These are phyloP conservation scores for Alternaria novae-zelandiae DNA, from an alignment of 2,329 filamentous ascomycete species.

Conservation along the genomic window DNA sequence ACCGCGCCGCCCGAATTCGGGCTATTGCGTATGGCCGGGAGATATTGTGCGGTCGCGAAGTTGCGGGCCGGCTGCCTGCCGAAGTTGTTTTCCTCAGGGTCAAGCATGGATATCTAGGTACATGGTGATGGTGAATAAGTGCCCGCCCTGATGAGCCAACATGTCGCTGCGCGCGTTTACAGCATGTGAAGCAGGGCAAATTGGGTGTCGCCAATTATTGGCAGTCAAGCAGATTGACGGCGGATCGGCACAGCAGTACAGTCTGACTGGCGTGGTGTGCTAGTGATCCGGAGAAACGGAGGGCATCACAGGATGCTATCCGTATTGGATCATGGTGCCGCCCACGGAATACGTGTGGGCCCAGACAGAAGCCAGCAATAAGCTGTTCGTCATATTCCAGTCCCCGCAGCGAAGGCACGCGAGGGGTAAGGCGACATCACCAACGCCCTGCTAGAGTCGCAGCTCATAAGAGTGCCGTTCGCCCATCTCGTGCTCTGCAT, in stretches of 20 bases:
- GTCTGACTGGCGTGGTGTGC: constrained; percentile 16
- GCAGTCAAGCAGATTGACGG: not conserved
- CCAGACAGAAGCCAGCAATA: constrained; percentile 36
- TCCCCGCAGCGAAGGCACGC: constrained; percentile 37
- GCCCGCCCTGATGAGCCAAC: constrained; percentile 2
- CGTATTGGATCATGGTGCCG: constrained; percentile 25
- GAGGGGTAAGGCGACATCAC: constrained; percentile 31
- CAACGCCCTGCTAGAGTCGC: constrained; percentile 9
- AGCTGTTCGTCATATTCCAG: constrained; percentile 41
- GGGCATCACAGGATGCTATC: constrained; percentile 16
- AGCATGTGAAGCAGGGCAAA: not conserved
- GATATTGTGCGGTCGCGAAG: not conserved
- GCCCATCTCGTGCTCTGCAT: constrained; percentile 16
- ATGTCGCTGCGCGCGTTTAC: not conserved
- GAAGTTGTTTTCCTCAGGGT: not conserved
- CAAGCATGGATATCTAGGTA: not conserved
- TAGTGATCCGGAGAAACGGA: constrained; percentile 37
- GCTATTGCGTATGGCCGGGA: not conserved
- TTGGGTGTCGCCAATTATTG: not conserved
- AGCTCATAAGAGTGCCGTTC: constrained; percentile 28
- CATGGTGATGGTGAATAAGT: not conserved
- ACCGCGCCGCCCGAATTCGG: not conserved
- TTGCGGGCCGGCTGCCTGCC: constrained; percentile 1
- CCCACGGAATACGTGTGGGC: constrained; percentile 25
- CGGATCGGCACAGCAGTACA: constrained; percentile 14